Base-by-base conservation (phyloP, 2,329 filamentous ascomycete species). In the Fusarium tuaranense region DNA sequence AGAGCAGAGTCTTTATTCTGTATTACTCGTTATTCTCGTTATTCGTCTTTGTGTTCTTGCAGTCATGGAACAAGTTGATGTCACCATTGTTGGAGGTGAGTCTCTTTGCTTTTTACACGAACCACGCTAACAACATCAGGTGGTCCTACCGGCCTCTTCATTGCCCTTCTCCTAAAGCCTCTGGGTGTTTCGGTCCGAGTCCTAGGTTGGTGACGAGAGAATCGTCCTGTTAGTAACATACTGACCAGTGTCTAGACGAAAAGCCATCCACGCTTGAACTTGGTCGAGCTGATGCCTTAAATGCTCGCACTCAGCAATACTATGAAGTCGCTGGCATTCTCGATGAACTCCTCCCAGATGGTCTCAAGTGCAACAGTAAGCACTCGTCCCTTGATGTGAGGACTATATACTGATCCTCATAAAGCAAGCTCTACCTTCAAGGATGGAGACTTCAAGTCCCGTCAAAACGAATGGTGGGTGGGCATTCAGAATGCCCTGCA, bases 361-460 rank as follows among this genome's bases (percentile, higher is more conserved):
- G 86, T 2, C 81, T 88, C n/a, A 85, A 85, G 67, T 88, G 86
- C 77, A 87, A 87, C 72, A 88, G 86, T 87, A 80, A 76, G 83
- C 32, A 3, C 18, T 32, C 10, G n/a, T 18, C 12, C 8, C 16
- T 27, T 13, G 5, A 30, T 22, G 6, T 30, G 32, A 20, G 25
- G 14, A 25, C 14, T 0, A 12, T 41, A 8, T 30, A 8, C 51
- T 72, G 5, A 70, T 16, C 5, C 2, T 16, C 6, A 7, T 5
- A 16, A 5, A 87, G 86, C 86, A 14, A 87, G 86, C 66, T 87
- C 86, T 6, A 87, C 85, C 0, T 88, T 86, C 63, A 82, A 82
- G 5, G 78, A 85, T 10, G 86, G 86, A 0, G 78, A 82, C n/a
- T 87, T 87, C 78, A 85, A 83, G 57, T 86, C 86, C 30, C 82